Conservation (phyloP, 768 basidiomycete genomes). For the Naematelia aurantialba region DNA sequence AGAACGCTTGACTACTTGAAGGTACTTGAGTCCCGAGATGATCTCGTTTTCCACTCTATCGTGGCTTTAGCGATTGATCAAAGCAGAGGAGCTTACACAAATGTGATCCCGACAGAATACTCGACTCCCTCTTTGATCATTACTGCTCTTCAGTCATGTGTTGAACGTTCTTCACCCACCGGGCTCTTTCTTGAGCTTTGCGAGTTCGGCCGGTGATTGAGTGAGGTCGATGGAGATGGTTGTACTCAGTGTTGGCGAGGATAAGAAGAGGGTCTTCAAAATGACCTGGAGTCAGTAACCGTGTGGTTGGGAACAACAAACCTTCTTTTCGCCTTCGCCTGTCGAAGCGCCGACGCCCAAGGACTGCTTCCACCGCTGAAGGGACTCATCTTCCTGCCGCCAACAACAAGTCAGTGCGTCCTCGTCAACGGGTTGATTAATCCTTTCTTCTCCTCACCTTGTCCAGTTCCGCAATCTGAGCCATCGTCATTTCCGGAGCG, state of each 20-base stretch:
- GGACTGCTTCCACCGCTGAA: slow-evolving; percentile 92
- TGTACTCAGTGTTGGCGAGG: slow-evolving; percentile 66
- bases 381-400: slow-evolving; percentile 73
- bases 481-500: slow-evolving; percentile 57
- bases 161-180: slow-evolving; percentile 56
- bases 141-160: slow-evolving; percentile 15
- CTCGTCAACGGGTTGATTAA: too few species aligned
- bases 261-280: slow-evolving; percentile 63
- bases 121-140: slow-evolving; percentile 60
- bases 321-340: slow-evolving; percentile 62
- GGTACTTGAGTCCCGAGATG: slow-evolving; percentile 60
- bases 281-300: slow-evolving; percentile 29
- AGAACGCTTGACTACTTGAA: slow-evolving; percentile 80
- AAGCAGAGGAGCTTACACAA: slow-evolving; percentile 62
- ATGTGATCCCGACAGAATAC: slow-evolving; percentile 59
- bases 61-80: slow-evolving; percentile 5
- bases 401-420: too few species aligned
- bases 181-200: slow-evolving; percentile 71
- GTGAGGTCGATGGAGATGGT: slow-evolving; percentile 65
- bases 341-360: slow-evolving; percentile 67
- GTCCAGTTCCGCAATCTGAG: slow-evolving; percentile 81
- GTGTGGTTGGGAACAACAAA: slow-evolving; percentile 37
- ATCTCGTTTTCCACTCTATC: slow-evolving; percentile 81
- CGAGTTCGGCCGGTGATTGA: slow-evolving; percentile 53
- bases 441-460: too few species aligned